Conservation (phyloP, 192 early-diverging fungal genomes). For the Backusella circina region DNA sequence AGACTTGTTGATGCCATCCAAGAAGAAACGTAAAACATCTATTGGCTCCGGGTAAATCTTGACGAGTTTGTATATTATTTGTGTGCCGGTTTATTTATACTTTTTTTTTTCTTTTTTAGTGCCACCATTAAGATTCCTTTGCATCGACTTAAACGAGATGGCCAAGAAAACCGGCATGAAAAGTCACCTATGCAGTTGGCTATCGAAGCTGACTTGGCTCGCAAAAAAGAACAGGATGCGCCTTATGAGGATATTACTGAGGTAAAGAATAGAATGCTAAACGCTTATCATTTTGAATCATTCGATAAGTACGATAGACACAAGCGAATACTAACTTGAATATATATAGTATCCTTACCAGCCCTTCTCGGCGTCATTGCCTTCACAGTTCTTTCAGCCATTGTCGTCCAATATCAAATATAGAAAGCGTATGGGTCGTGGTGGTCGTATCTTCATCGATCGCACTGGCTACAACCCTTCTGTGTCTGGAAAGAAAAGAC, state of each 20-base stretch:
- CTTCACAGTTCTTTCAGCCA: conserved; percentile 36
- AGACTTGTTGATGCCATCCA: conserved; percentile 11
- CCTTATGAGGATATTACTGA: conserved; percentile 71
- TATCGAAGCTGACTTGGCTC: conserved; percentile 51
- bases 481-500: conserved; percentile 5
- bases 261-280: conserved; percentile 37
- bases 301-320: neutral
- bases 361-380: conserved; percentile 37
- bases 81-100: neutral
- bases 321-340: neutral
- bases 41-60: conserved; percentile 25
- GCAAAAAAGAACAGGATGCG: conserved; percentile 54
- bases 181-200: conserved; percentile 41
- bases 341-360: conserved; percentile 44
- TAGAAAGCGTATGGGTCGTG: conserved; percentile 68
- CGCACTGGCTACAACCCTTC: conserved; percentile 29
- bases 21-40: conserved; percentile 39
- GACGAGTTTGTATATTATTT: neutral
- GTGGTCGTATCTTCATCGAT: conserved; percentile 71
- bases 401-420: conserved; percentile 24
- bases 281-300: neutral
- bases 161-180: conserved; percentile 25
- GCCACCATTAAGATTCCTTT: conserved; percentile 61
- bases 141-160: conserved; percentile 44
- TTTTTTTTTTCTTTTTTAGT: conserved; percentile 22